Base-by-base conservation (phyloP, 176 grass and related monocot genomes). In the Musa itinerans region DNA sequence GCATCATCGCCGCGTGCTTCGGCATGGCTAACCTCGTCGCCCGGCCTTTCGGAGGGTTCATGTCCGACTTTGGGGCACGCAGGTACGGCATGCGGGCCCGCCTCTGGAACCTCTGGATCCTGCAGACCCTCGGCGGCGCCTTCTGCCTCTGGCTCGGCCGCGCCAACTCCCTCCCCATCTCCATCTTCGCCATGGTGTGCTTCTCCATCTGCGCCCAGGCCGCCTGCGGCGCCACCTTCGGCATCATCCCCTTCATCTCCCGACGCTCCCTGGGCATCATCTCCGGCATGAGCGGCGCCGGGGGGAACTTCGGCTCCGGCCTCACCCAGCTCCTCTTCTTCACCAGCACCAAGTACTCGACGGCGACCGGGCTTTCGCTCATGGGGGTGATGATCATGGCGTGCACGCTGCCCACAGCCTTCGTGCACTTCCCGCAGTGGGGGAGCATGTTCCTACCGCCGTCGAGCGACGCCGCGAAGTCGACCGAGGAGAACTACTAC, bases 321-420 rank as follows among this genome's bases (percentile, higher is more conserved):
- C 85, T 96, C 20, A 96, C 89, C 2, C 93, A 96, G 68, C 83
- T 96, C 54, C 85, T 97, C 21, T 97, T 97, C 78, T 92, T 96
- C 71, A 96, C 93, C 0, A 90, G 83, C 1, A 86, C 85, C 7
- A 63, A n/a, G 0, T 90, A 96, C 63, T 85, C 90, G 19, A 97
- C 87, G 0, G 81, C 61, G 0, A 86, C 15, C 3, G 93, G 93
- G 0, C 66, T 97, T 0, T 52, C 78, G 68, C 81, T 85, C 64
- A 97, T 97, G 93, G 93, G 93, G 2, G 80, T 97, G 68, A 92
- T 97, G 93, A 80, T 90, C 79, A 97, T 97, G 90, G 88, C 71
- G 2, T 97, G 93, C 82, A 97, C 93, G 6, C 23, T 85, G 22
- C 90, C 93, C 0, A 72, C 87, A 0, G 50, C 52, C 8, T 43